Percentiles rank a stretch among this genome's conserved stretches.
These are phyloP conservation scores for Phaffia tasmanica DNA, from an alignment of 768 basidiomycete genomes.

Conservation along the genomic window DNA sequence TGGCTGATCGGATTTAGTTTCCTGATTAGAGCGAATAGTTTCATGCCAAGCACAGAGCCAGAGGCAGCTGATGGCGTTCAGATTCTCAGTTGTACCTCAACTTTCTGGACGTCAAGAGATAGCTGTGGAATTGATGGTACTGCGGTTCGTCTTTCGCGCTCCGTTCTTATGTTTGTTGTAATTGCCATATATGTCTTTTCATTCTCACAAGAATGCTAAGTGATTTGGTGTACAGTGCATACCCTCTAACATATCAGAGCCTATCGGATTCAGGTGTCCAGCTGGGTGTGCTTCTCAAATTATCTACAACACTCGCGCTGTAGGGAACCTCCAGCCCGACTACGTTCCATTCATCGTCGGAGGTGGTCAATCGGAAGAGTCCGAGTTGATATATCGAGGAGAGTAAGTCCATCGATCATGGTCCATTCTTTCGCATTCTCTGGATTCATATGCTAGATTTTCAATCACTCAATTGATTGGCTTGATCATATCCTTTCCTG, in stretches of 20 bases:
- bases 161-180: background rate
- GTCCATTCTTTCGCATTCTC: background rate
- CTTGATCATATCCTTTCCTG: background rate
- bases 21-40: constrained; percentile 60
- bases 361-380: constrained; percentile 51
- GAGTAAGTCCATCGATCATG: constrained; percentile 39
- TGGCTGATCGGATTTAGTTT: constrained; percentile 67
- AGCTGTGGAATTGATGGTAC: constrained; percentile 63
- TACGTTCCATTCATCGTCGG: constrained; percentile 70
- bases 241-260: constrained; percentile 47
- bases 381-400: constrained; percentile 59
- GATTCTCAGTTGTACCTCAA: constrained; percentile 56
- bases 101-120: constrained; percentile 59
- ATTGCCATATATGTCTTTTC: background rate
- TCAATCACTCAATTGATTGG: too few relatives aligned
- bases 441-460: background rate
- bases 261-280: constrained; percentile 70
- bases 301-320: constrained; percentile 42
- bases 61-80: background rate
- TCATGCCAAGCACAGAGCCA: constrained; percentile 52
- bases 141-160: background rate
- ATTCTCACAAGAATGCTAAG: too few relatives aligned
- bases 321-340: constrained; percentile 55
- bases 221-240: constrained; percentile 41
- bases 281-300: constrained; percentile 48